These are phyloP conservation scores for Lentinus tigrinus DNA, from an alignment of 768 basidiomycete genomes.

Conservation along the genomic window DNA sequence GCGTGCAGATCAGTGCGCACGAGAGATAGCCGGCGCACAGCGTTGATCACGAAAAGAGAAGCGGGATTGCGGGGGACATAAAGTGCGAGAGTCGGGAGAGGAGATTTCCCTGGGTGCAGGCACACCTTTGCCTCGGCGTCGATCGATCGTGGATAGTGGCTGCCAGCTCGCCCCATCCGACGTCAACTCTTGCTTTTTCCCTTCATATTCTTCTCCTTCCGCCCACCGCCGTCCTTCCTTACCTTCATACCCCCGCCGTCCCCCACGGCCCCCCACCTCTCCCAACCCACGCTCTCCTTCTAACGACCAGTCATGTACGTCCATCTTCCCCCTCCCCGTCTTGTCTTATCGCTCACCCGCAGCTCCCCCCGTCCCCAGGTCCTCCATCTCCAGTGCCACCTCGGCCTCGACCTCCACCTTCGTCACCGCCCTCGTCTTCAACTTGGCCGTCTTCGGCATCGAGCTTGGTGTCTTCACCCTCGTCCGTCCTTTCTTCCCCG, in stretches of 20 bases:
- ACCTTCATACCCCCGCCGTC: not conserved
- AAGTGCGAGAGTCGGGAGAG: not conserved
- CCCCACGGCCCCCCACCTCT: not conserved
- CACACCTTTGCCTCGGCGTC: conserved; percentile 8
- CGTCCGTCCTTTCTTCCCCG: conserved; percentile 79
- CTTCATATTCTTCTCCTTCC: not conserved
- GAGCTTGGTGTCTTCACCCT: conserved; percentile 81
- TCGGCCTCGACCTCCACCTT: conserved; percentile 78
- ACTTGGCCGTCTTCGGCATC: conserved; percentile 65
- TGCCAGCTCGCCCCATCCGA: conserved; percentile 13
- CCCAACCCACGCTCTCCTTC: not conserved
- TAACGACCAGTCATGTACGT: conserved; percentile 14
- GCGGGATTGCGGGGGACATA: not conserved
- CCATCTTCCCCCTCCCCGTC: not conserved
- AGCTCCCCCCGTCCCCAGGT: not conserved
- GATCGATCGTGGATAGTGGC: conserved; percentile 18
- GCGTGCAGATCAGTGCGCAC: not conserved
- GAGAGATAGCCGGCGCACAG: conserved; percentile 1
- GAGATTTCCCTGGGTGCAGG: conserved; percentile 9
- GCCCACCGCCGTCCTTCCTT: conserved; percentile 1
- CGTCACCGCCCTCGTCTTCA: conserved; percentile 82
- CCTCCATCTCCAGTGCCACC: conserved; percentile 33
- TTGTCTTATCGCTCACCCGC: not conserved
- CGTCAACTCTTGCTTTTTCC: conserved; percentile 11
- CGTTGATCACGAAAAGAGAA: not conserved